Evolutionary conservation across 2,329 filamentous ascomycete genomes (phyloP), one percentile per base, ranked within the genome.

Genomic region (Fusarium odoratissimum): DNA sequence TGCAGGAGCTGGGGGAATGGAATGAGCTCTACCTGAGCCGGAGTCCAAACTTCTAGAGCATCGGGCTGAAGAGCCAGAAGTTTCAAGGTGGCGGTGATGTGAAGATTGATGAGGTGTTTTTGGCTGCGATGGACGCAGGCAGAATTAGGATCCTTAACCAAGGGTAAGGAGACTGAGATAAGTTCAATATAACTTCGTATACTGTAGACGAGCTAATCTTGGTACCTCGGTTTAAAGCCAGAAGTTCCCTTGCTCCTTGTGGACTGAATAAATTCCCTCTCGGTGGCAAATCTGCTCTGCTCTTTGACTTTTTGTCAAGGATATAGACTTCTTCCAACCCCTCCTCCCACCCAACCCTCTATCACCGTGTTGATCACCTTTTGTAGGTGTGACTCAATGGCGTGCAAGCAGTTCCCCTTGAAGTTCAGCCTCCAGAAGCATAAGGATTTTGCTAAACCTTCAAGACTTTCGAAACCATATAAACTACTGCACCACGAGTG

Each of bases 81-180:
- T 4, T 35, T 1, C 4, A 14, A 0, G 3, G 11, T 9, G 5
- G n/a, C 8, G 11, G 8, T 16, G n/a, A 14, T 23, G 21, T 0
- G 21, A 35, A 6, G 30, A 2, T 7, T 7, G 0, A 13, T 17
- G 16, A 23, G 16, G 11, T 19, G 14, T 2, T 10, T 25, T 17
- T 19, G 16, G 3, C 30, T 33, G 16, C 0, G 7, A 49, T 19
- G 19, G 8, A 46, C 3, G 4, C 9, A 14, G 3, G 25, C 3
- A 16, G 25, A 30, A 12, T 11, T 21, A 13, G 13, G 19, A 16
- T 16, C 5, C 0, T 30, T 6, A 3, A 3, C 1, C 2, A 21
- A n/a, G 2, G 19, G 3, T 5, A 30, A 8, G 8, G 9, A 2
- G 13, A 2, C 28, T 8, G 6, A n/a, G 13, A 30, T 46, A 4